Base-by-base conservation (phyloP, 305 asterid genomes). In the Fraxinus dipetala region DNA sequence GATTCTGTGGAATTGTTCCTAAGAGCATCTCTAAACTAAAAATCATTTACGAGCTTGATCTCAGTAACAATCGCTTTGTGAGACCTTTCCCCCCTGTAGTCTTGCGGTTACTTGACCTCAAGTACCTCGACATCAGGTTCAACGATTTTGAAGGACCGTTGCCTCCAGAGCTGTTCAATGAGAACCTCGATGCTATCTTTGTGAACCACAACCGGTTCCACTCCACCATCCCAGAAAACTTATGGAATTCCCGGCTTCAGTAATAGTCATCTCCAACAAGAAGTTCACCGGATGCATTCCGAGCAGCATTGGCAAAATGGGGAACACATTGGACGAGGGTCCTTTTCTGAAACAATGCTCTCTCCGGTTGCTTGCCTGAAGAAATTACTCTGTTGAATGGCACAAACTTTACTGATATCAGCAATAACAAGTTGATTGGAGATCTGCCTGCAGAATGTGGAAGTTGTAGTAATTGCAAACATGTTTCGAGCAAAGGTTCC, bases 131-230 rank as follows among this genome's bases (percentile, higher is more conserved):
- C 35, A 79, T 94, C 3, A 86, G 97, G 81, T 94, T 63, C 90
- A 94, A 94, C 54, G 91, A 92, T 43, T 93, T 94, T 26, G 97
- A 93, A 43, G 97, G 98, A 1, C 81, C 79, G 32, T 32, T 94
- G 77, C 95, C 97, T 0, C 40, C 84, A 0, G 72, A 69, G 18
- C 79, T 93, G 22, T 93, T 93, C 8, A 91, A 88, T 9, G 92
- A 84, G 81, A 75, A 83, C 11, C 72, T 93, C 1, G 98, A 94
- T 38, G 97, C 92, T 0, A 83, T 93, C n/a, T 95, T 95, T 83
- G 28, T 93, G 81, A 95, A 95, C 81, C 79, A 84, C 81, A 95
- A 95, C n/a, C 79, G 95, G 9, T 93, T 95, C 10, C 78, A 79
- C 4, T 89, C 92, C 0, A 77, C 45, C 0, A 88, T 91, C 6